These are phyloP conservation scores for Nigrospora oryzae DNA, from an alignment of 2,329 filamentous ascomycete species.

Conservation along the genomic window DNA sequence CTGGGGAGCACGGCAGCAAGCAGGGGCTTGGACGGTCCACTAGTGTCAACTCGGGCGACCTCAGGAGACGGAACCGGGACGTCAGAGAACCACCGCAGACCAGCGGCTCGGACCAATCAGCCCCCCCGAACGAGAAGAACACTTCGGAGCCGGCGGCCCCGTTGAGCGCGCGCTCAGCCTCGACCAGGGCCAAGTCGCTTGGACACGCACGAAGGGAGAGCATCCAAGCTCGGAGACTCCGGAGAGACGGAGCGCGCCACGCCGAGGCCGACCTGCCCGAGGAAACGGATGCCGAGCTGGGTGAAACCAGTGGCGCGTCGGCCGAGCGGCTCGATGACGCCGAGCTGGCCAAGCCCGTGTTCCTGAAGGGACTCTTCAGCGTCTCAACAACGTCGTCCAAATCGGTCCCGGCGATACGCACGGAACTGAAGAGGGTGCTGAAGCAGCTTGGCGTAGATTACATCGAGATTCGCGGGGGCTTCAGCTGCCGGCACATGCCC, in stretches of 20 bases:
- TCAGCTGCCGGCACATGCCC: constrained; percentile 78
- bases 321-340: constrained; percentile 56
- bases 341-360: constrained; percentile 87
- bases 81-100: constrained; percentile 62
- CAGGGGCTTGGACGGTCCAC: constrained; percentile 77
- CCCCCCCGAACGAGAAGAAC: constrained; percentile 42
- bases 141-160: constrained; percentile 42
- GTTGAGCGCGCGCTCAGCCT: constrained; percentile 48
- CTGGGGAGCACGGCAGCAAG: constrained; percentile 51
- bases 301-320: constrained; percentile 50
- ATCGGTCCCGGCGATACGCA: constrained; percentile 74
- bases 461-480: constrained; percentile 86
- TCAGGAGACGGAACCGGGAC: constrained; percentile 51
- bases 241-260: constrained; percentile 63
- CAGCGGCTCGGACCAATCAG: constrained; percentile 72
- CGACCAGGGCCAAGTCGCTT: constrained; percentile 74
- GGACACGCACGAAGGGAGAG: constrained; percentile 86
- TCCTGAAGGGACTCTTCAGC: constrained; percentile 92
- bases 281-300: constrained; percentile 78
- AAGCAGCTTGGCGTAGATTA: constrained; percentile 85
- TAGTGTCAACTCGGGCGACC: constrained; percentile 84
- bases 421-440: constrained; percentile 85
- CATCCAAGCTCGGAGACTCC: constrained; percentile 75
- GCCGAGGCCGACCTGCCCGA: constrained; percentile 79
- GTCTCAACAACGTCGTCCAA: constrained; percentile 95